Percentiles rank a stretch among this genome's conserved stretches.
Evolutionary conservation across 1,284 basidiomycete genomes (phyloP).

Genomic region (Blastosporella zonata): DNA sequence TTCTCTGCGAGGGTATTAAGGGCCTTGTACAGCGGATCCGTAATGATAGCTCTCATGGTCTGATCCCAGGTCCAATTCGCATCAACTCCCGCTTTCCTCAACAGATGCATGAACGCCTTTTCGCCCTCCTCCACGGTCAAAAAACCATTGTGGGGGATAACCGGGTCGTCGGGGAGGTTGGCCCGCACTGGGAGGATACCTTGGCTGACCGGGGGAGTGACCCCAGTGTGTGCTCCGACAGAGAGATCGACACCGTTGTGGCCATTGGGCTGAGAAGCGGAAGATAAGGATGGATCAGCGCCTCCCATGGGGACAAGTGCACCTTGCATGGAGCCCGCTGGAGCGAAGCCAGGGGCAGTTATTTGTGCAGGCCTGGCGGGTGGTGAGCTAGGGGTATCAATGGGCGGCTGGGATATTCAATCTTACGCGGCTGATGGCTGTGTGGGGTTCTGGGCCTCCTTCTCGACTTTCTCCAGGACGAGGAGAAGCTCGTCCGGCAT

Average conservation of each 20-base stretch:
- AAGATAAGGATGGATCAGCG: constrained; percentile 40
- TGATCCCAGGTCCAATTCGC: constrained; percentile 97
- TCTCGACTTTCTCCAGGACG: constrained; percentile 80
- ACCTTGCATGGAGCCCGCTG: constrained; percentile 40
- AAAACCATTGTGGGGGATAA: constrained; percentile 88
- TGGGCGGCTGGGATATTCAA: neutral
- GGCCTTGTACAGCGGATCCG: constrained; percentile 95
- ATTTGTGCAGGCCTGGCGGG: constrained; percentile 24
- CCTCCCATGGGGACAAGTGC: constrained; percentile 40
- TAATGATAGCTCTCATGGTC: constrained; percentile 96
- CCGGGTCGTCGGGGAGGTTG: constrained; percentile 78
- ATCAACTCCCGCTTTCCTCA: constrained; percentile 87
- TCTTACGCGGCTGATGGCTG: constrained; percentile 24
- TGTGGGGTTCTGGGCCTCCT: constrained; percentile 45
- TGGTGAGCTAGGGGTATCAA: neutral
- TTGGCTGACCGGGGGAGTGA: constrained; percentile 53
- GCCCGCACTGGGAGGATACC: constrained; percentile 70
- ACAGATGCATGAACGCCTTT: constrained; percentile 87
- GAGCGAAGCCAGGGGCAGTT: constrained; percentile 41
- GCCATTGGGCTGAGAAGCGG: constrained; percentile 39
- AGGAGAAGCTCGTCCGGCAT: constrained; percentile 86
- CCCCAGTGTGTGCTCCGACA: constrained; percentile 50
- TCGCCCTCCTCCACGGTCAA: constrained; percentile 86
- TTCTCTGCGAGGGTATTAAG: constrained; percentile 92
- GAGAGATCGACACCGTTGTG: constrained; percentile 46